phyloP scores from a whole-genome alignment of 768 basidiomycete genomes.

The Mrakia gelida region DNA sequence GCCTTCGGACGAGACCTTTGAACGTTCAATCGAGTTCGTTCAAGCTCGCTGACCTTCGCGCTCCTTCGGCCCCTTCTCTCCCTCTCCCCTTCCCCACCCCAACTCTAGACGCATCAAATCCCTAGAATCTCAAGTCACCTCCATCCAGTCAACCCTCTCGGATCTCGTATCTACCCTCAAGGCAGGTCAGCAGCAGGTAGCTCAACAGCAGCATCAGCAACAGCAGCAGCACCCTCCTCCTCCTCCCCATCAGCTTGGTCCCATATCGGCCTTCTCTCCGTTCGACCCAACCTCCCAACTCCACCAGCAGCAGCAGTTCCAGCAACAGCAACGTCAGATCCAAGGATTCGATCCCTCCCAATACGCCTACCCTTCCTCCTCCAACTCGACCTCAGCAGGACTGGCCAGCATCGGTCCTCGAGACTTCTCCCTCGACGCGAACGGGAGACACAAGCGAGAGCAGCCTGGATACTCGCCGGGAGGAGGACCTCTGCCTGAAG shows the following conservation, averaged over 20 bases:
- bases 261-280: slow-evolving; percentile 21
- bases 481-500: background rate
- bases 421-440: slow-evolving; percentile 19
- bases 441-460: slow-evolving; percentile 6
- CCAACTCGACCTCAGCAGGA: background rate
- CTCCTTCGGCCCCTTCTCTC: background rate
- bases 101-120: slow-evolving; percentile 74
- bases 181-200: slow-evolving; percentile 26
- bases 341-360: background rate
- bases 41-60: slow-evolving; percentile 12
- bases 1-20: background rate
- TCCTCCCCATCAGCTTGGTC: slow-evolving; percentile 30
- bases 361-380: background rate
- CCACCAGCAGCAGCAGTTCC: background rate
- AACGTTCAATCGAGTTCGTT: slow-evolving; percentile 21
- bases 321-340: background rate
- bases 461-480: background rate
- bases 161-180: slow-evolving; percentile 78
- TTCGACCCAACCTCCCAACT: slow-evolving; percentile 1
- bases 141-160: slow-evolving; percentile 71
- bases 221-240: slow-evolving; percentile 15
- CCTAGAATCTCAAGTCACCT: slow-evolving; percentile 62
- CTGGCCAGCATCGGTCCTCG: slow-evolving; percentile 10
- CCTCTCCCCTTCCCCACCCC: slow-evolving; percentile 6
- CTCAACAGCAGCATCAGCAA: slow-evolving; percentile 30